Conservation (phyloP, 2,329 filamentous ascomycete species). For the Dichotomopilus funicola region DNA sequence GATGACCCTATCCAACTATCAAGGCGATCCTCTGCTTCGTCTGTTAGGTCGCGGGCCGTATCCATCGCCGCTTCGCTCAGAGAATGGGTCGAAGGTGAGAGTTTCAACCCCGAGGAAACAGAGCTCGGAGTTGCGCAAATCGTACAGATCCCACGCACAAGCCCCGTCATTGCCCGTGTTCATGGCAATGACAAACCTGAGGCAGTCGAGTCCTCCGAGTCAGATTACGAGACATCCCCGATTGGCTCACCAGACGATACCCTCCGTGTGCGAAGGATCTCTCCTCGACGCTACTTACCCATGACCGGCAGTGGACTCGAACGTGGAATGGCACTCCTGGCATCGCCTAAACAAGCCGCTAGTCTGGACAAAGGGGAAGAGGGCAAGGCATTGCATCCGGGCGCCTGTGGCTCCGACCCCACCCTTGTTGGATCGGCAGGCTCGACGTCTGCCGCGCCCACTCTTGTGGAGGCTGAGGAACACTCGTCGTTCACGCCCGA, state of each 20-base stretch:
- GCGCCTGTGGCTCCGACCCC: too few relatives aligned
- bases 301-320: constrained; percentile 20
- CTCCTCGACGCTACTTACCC: constrained; percentile 14
- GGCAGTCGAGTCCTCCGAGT: constrained; percentile 17
- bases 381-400: neutral
- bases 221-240: constrained; percentile 22
- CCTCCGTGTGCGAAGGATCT: constrained; percentile 1
- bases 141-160: constrained; percentile 8
- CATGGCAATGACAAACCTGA: neutral
- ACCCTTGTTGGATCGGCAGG: too few relatives aligned
- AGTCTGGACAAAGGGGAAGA: neutral
- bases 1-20: constrained; percentile 10
- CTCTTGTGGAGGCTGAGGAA: too few relatives aligned
- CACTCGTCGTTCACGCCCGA: too few relatives aligned
- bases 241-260: constrained; percentile 14
- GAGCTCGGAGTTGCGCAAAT: constrained; percentile 24
- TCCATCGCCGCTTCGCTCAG: constrained; percentile 26
- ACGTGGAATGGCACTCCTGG: constrained; percentile 13
- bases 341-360: constrained; percentile 2
- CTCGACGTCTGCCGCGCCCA: too few relatives aligned
- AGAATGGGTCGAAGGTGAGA: constrained; percentile 18
- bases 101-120: constrained; percentile 18
- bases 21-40: constrained; percentile 18
- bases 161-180: neutral
- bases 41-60: constrained; percentile 14